Conservation (phyloP, 768 basidiomycete genomes). For the Suillus paluster region DNA sequence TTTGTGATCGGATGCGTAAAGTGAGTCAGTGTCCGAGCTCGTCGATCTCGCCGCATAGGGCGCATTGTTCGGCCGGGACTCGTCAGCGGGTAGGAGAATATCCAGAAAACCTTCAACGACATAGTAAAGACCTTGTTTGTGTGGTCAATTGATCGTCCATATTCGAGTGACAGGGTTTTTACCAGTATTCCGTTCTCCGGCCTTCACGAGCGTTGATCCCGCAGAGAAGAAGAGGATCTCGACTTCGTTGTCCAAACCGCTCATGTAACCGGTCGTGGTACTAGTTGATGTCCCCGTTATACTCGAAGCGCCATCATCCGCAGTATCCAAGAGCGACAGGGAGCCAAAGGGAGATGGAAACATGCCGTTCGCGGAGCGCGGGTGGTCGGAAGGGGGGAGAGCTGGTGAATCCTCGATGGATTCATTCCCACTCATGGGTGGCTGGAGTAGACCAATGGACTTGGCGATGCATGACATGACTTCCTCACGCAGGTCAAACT, state of each 20-base stretch:
- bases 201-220: conserved; percentile 83
- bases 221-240: conserved; percentile 94
- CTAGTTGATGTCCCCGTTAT: conserved; percentile 63
- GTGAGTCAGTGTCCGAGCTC: conserved; percentile 41
- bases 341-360: conserved; percentile 76
- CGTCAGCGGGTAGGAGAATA: conserved; percentile 72
- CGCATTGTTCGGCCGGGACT: conserved; percentile 19
- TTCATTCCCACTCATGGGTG: conserved; percentile 71
- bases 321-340: conserved; percentile 70
- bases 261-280: conserved; percentile 60
- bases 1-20: conserved; percentile 38
- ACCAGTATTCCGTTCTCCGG: conserved; percentile 91
- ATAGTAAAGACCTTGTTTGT: conserved; percentile 74
- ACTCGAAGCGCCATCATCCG: conserved; percentile 69
- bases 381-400: conserved; percentile 51
- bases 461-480: conserved; percentile 98
- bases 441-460: conserved; percentile 92
- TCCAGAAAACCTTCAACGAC: conserved; percentile 97
- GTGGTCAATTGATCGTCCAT: conserved; percentile 10
- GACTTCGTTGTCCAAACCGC: conserved; percentile 92
- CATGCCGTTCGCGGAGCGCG: conserved; percentile 36
- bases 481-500: conserved; percentile 94
- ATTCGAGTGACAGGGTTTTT: conserved; percentile 14
- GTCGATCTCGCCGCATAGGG: conserved; percentile 17
- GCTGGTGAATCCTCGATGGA: conserved; percentile 72